These are phyloP conservation scores for Aspergillus hiratsukae DNA, from an alignment of 2,329 filamentous ascomycete genomes.

Conservation along the genomic window DNA sequence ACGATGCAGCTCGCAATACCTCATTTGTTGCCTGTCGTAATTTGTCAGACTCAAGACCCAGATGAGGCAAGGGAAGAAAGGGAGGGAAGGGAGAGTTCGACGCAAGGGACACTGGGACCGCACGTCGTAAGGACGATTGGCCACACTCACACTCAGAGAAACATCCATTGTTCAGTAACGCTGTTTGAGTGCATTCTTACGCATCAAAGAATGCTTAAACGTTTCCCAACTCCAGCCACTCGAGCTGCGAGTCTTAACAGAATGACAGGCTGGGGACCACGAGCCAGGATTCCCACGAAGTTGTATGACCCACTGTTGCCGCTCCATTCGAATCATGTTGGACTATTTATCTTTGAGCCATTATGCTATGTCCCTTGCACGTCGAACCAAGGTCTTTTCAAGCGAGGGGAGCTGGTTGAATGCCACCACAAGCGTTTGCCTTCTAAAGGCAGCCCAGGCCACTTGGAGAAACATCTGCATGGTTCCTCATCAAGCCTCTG, in stretches of 20 bases:
- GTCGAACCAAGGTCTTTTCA: not conserved
- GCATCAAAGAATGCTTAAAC: not conserved
- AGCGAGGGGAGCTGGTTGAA: not conserved
- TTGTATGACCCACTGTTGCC: not conserved
- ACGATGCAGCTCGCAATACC: not conserved
- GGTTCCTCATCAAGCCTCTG: not conserved
- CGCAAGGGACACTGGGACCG: constrained; percentile 4
- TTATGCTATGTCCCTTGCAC: not conserved
- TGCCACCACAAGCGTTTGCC: not conserved
- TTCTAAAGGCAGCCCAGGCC: constrained; percentile 4
- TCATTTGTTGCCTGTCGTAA: not conserved
- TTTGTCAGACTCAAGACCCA: not conserved
- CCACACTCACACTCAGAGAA: not conserved
- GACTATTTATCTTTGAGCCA: not conserved
- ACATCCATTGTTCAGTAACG: not conserved
- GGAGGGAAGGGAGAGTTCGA: not conserved
- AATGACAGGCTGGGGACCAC: not conserved
- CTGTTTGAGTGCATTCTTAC: not conserved
- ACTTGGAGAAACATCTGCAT: not conserved
- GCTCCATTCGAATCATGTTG: not conserved
- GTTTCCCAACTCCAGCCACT: not conserved
- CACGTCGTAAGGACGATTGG: not conserved
- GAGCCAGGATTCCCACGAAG: too few species aligned
- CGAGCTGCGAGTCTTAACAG: not conserved
- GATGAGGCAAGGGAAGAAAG: constrained; percentile 4